phyloP scores from a whole-genome alignment of 352 stramenopile species.

The Globisporangium ultimum region DNA sequence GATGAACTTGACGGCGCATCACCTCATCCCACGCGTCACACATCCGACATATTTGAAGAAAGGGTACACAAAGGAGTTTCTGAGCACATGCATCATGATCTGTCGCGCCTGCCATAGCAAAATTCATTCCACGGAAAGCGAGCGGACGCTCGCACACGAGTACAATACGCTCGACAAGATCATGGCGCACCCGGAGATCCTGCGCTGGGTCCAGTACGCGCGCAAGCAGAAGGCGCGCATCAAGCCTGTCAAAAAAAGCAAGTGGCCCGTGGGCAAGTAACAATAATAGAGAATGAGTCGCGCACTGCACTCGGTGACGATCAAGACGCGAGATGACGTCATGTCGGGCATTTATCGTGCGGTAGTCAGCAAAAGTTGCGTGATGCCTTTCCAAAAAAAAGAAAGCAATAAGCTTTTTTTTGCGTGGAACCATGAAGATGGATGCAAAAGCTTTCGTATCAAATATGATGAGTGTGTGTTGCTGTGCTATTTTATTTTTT shows the following conservation, averaged over 20 bases:
- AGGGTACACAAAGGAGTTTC: constrained; percentile 68
- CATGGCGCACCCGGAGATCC: constrained; percentile 82
- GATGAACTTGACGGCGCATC: constrained; percentile 91
- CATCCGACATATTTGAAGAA: constrained; percentile 80
- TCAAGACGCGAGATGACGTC: no score
- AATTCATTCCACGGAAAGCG: constrained; percentile 88
- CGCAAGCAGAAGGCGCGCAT: constrained; percentile 85
- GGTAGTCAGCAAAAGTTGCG: no score
- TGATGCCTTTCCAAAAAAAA: no score
- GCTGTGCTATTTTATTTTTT: no score
- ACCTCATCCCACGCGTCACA: constrained; percentile 89
- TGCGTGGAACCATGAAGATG: no score
- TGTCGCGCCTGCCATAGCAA: constrained; percentile 92
- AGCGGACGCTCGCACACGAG: constrained; percentile 86
- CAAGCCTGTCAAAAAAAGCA: constrained; percentile 52
- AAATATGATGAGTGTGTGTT: no score
- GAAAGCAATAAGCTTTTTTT: no score
- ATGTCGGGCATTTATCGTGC: no score
- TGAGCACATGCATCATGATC: constrained; percentile 88
- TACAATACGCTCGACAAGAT: constrained; percentile 94
- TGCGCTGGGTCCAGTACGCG: constrained; percentile 88
- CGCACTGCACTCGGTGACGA: neutral
- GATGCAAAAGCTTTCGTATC: no score
- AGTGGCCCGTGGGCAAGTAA: constrained; percentile 50
- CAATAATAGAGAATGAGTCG: neutral